Base-by-base conservation (phyloP, 305 asterid genomes). In the Petunia hybrid region DNA sequence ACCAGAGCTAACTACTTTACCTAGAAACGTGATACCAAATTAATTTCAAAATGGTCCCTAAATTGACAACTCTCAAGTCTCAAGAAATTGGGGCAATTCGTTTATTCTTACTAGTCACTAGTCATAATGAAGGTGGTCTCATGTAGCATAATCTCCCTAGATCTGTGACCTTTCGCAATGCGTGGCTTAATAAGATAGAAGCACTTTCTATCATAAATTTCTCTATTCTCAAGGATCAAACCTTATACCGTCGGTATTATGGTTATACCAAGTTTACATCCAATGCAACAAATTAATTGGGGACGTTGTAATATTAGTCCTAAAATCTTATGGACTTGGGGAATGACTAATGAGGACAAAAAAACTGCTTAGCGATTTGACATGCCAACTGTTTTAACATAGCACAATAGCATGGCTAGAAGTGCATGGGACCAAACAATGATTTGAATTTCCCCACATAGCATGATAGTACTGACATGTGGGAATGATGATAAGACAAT, bases 21-120 rank as follows among this genome's bases (percentile, higher is more conserved):
- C 1, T 43, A 45, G 22, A 70, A 45, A n/a, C 1, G 1, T 3
- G 5, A 70, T 48, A 46, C 31, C 12, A 31, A 51, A 48, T 48
- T 2, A 35, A 35, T 51, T 73, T 51, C 46, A 73, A 48, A 31
- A 16, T 73, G 78, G 78, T 74, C 64, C 78, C 63, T 74, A 1
- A 51, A 51, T 74, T 53, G 64, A 74, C 78, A 51, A 53, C 14
- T n/a, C n/a, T n/a, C n/a, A n/a, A n/a, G n/a, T 53, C 42, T 1
- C 78, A 51, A 14, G 1, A 51, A 51, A 51, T 74, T 74, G 8
- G 2, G 46, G 12, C 46, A 63, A 53, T 13, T 51, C n/a, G 6
- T 53, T 12, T 73, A 10, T 73, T 51, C 35, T 73, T 73, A 51
- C 36, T 51, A 36, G 8, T 48, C n/a, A n/a, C n/a, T n/a, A n/a